These are phyloP conservation scores for Monilinia fructicola DNA, from an alignment of 2,329 filamentous ascomycete species.

Conservation along the genomic window DNA sequence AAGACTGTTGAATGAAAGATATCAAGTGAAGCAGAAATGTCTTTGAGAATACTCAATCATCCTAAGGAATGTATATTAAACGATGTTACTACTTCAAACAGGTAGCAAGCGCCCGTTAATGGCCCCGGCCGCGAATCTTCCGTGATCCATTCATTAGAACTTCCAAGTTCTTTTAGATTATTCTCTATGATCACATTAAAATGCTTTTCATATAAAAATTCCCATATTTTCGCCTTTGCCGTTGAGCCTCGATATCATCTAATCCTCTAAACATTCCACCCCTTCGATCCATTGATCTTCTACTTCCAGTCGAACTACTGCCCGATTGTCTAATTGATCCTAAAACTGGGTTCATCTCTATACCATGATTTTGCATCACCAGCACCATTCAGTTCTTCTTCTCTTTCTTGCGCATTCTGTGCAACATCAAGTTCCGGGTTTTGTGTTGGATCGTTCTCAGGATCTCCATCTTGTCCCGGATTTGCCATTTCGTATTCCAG, in stretches of 20 bases:
- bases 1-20: no score
- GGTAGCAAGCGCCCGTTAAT: neutral
- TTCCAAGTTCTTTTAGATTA: no score
- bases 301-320: neutral
- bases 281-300: constrained; percentile 2
- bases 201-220: neutral
- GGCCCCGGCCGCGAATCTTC: neutral
- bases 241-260: constrained; percentile 21
- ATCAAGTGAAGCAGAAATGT: no score
- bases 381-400: neutral
- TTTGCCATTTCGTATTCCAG: constrained; percentile 54
- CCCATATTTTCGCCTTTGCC: neutral
- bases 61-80: no score
- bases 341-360: neutral
- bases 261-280: neutral
- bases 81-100: neutral
- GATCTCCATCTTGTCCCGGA: constrained; percentile 47
- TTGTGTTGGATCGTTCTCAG: constrained; percentile 45
- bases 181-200: no score
- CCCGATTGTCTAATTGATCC: neutral
- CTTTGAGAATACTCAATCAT: no score
- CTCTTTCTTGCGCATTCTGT: constrained; percentile 31
- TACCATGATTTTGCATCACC: neutral
- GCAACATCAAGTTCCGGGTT: constrained; percentile 44
- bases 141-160: neutral